phyloP scores from a whole-genome alignment of 2,329 filamentous ascomycete species.

The Aspergillus arachidicola region DNA sequence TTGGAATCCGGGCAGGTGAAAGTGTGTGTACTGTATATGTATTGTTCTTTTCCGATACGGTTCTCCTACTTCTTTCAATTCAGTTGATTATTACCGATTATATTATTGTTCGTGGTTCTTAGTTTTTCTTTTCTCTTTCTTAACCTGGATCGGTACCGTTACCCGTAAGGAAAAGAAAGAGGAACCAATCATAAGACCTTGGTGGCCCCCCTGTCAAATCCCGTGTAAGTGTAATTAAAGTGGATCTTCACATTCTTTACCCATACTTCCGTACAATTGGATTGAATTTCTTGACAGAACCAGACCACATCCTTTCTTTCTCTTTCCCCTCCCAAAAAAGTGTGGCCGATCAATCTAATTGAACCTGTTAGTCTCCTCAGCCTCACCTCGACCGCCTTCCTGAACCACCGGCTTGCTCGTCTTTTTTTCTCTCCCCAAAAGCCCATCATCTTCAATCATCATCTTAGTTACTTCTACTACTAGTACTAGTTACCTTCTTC shows the following conservation, averaged over 20 bases:
- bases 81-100: too few relatives aligned
- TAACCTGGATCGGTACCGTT: background rate
- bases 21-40: background rate
- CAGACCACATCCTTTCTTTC: background rate
- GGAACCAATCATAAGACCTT: background rate
- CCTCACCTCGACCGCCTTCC: slow-evolving; percentile 35
- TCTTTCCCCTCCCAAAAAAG: background rate
- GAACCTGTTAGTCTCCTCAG: slow-evolving; percentile 18
- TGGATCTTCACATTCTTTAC: background rate
- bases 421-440: background rate
- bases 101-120: background rate
- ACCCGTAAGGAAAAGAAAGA: background rate
- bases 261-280: background rate
- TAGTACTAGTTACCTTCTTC: background rate
- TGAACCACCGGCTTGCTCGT: slow-evolving; percentile 10
- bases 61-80: background rate
- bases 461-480: background rate
- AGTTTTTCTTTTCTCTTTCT: background rate
- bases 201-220: background rate
- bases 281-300: background rate
- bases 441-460: background rate
- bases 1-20: background rate
- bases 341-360: slow-evolving; percentile 6
- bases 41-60: background rate
- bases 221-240: background rate